phyloP scores from a whole-genome alignment of 2,329 filamentous ascomycete species.

The Pseudogymnoascus sp. region DNA sequence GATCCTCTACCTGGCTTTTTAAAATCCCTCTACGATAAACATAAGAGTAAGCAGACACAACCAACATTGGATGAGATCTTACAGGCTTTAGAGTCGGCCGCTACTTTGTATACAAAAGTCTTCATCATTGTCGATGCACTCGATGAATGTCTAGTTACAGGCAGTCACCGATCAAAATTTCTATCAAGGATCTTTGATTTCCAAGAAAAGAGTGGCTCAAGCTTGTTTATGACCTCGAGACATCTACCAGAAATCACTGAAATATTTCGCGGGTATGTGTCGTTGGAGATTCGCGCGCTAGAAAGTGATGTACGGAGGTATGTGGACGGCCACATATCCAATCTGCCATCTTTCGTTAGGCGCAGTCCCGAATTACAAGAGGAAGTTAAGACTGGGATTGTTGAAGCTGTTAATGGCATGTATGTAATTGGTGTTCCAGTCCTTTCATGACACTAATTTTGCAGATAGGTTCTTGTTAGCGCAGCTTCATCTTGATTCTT shows the following conservation, averaged over 20 bases:
- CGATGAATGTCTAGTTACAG: constrained; percentile 11
- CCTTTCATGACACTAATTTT: neutral
- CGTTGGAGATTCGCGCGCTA: constrained; percentile 26
- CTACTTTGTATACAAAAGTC: constrained; percentile 13
- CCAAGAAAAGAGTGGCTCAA: constrained; percentile 15
- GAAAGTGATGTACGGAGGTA: constrained; percentile 26
- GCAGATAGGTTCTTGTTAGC: constrained; percentile 30
- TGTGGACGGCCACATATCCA: constrained; percentile 19
- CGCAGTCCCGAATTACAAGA: constrained; percentile 16
- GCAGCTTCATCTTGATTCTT: constrained; percentile 25
- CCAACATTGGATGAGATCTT: constrained; percentile 23
- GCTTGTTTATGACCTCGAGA: constrained; percentile 29
- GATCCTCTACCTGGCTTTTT: constrained; percentile 23
- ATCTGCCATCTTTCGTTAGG: constrained; percentile 16
- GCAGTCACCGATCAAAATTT: neutral
- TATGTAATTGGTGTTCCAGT: constrained; percentile 15
- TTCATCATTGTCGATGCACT: constrained; percentile 16
- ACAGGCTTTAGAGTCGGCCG: constrained; percentile 15
- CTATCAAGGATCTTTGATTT: constrained; percentile 18
- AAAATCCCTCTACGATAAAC: constrained; percentile 22
- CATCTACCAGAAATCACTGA: constrained; percentile 19
- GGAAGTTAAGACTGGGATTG: constrained; percentile 19
- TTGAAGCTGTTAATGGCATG: constrained; percentile 25
- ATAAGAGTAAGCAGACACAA: constrained; percentile 16
- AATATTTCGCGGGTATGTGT: constrained; percentile 15